A percentile compares a stretch with the other conserved stretches of the same genome.
Evolutionary conservation across 148 eudicot genomes (phyloP).

Genomic region (Chenopodium formosanum): DNA sequence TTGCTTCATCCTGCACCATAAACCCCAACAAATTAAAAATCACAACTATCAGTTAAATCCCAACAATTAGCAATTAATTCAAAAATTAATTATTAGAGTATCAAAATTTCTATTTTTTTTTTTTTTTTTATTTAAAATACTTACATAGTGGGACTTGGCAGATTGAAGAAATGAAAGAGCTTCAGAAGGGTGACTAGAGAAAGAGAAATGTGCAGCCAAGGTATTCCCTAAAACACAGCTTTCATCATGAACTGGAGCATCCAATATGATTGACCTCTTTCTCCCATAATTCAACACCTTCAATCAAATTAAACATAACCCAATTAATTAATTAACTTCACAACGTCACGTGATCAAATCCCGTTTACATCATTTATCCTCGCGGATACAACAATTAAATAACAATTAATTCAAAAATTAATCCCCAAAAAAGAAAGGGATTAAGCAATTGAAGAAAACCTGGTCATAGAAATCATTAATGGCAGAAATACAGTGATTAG

Average conservation of each 20-base stretch:
- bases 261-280: constrained; percentile 58
- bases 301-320: neutral
- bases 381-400: too few relatives aligned
- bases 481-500: constrained; percentile 67
- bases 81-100: neutral
- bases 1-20: constrained; percentile 57
- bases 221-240: constrained; percentile 71
- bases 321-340: neutral
- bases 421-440: neutral
- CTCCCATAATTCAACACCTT: constrained; percentile 83
- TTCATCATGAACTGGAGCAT: constrained; percentile 63
- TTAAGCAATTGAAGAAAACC: constrained; percentile 34
- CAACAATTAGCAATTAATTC: constrained; percentile 11
- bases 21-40: constrained; percentile 12
- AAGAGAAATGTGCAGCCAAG: constrained; percentile 62
- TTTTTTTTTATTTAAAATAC: neutral
- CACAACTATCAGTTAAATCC: neutral
- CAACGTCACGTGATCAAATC: neutral
- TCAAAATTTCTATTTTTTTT: neutral
- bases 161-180: constrained; percentile 47
- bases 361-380: too few relatives aligned
- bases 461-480: constrained; percentile 74
- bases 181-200: constrained; percentile 34
- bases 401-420: too few relatives aligned
- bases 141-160: constrained; percentile 62